These are phyloP conservation scores for Talaromyces albobiverticillius DNA, from an alignment of 2,329 filamentous ascomycete species.

Conservation along the genomic window DNA sequence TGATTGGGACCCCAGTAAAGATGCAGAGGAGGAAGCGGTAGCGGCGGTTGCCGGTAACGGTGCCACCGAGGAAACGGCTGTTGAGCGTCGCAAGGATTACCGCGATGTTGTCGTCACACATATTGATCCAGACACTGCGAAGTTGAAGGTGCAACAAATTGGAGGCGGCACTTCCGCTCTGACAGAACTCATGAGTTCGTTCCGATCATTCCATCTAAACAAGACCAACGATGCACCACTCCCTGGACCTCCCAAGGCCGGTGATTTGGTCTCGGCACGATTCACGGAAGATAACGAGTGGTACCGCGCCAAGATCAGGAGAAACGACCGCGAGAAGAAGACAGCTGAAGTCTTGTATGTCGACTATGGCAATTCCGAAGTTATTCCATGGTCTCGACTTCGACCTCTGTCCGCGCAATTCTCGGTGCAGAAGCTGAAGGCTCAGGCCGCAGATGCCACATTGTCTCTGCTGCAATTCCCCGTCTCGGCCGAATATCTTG, in stretches of 20 bases:
- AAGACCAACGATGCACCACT: slow-evolving; percentile 74
- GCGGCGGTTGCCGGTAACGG: slow-evolving; percentile 47
- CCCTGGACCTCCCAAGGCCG: slow-evolving; percentile 75
- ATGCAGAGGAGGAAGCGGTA: slow-evolving; percentile 60
- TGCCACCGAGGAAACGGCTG: slow-evolving; percentile 53
- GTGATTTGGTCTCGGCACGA: slow-evolving; percentile 85
- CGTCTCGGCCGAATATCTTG: slow-evolving; percentile 74
- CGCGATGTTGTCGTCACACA: slow-evolving; percentile 91
- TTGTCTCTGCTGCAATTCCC: slow-evolving; percentile 90
- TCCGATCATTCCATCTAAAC: slow-evolving; percentile 86
- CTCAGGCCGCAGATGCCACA: slow-evolving; percentile 82
- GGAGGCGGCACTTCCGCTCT: slow-evolving; percentile 81
- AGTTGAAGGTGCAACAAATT: slow-evolving; percentile 87
- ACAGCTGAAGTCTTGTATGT: slow-evolving; percentile 89
- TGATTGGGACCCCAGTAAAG: slow-evolving; percentile 88
- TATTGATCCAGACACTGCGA: slow-evolving; percentile 72
- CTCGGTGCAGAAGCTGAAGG: slow-evolving; percentile 73
- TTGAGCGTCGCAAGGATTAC: slow-evolving; percentile 75
- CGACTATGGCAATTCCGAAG: slow-evolving; percentile 94
- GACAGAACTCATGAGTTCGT: slow-evolving; percentile 83
- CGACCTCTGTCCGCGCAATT: slow-evolving; percentile 84
- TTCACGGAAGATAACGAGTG: slow-evolving; percentile 88
- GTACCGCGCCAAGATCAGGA: slow-evolving; percentile 88
- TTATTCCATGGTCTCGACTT: slow-evolving; percentile 77
- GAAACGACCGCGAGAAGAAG: slow-evolving; percentile 88